These are phyloP conservation scores for Scutellaria baicalensis DNA, from an alignment of 257 asterid genomes.

Conservation along the genomic window DNA sequence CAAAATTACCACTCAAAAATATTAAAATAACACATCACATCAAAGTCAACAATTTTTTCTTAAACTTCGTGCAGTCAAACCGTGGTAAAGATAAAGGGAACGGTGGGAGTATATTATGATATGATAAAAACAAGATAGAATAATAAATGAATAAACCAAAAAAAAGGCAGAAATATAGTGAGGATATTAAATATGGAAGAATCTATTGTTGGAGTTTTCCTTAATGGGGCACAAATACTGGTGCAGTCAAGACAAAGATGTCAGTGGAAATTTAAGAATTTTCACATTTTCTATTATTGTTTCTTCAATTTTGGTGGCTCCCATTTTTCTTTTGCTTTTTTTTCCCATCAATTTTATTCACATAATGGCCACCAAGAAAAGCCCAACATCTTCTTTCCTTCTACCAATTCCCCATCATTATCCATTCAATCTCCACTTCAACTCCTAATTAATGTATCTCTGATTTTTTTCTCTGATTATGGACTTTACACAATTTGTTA, in stretches of 20 bases:
- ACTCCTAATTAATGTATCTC: too few relatives aligned
- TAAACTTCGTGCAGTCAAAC: too few relatives aligned
- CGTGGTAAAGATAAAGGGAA: too few relatives aligned
- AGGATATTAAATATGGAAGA: conserved; percentile 11
- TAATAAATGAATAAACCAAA: neutral
- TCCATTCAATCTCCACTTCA: too few relatives aligned
- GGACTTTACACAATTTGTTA: too few relatives aligned
- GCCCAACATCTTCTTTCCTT: conserved; percentile 15
- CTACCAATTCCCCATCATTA: conserved; percentile 11
- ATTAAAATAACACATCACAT: too few relatives aligned
- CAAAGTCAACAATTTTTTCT: too few relatives aligned
- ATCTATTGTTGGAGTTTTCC: conserved; percentile 20
- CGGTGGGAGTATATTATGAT: too few relatives aligned
- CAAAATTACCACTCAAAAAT: too few relatives aligned
- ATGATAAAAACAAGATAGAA: too few relatives aligned
- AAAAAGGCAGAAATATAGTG: neutral
- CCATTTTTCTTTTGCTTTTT: neutral
- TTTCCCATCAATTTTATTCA: neutral
- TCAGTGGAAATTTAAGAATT: conserved; percentile 28
- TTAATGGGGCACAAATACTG: conserved; percentile 24
- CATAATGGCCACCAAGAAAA: conserved; percentile 1
- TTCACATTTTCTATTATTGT: conserved; percentile 25
- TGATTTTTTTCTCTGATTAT: too few relatives aligned
- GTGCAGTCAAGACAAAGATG: conserved; percentile 31
- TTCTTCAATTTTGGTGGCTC: conserved; percentile 31